A percentile compares a stretch with the other conserved stretches of the same genome.
These are phyloP conservation scores for Penicillium cataractarum DNA, from an alignment of 495 filamentous ascomycete species.

Conservation along the genomic window DNA sequence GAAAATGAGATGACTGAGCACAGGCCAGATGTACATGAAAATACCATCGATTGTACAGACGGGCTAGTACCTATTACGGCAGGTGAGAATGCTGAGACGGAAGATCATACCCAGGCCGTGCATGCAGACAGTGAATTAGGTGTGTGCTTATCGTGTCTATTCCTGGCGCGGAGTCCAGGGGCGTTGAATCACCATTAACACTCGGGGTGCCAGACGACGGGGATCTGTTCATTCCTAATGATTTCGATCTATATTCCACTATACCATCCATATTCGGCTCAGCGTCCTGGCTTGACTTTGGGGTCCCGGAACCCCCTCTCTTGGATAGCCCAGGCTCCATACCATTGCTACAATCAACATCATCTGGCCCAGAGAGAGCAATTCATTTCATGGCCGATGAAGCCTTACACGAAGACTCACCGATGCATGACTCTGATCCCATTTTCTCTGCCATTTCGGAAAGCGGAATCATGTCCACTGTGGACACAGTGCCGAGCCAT, in stretches of 20 bases:
- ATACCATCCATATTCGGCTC: not conserved
- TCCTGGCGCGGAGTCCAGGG: not conserved
- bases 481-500: not conserved
- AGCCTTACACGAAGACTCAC: not conserved
- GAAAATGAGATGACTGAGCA: conserved; percentile 11
- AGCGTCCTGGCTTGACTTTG: not conserved
- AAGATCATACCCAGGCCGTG: too few relatives aligned
- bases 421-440: not conserved
- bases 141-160: not conserved
- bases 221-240: not conserved
- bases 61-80: not conserved
- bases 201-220: not conserved
- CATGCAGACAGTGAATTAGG: not conserved
- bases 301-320: not conserved
- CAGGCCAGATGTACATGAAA: not conserved
- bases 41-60: not conserved
- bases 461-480: not conserved
- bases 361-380: not conserved
- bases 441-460: not conserved
- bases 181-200: too few relatives aligned
- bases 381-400: not conserved
- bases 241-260: not conserved
- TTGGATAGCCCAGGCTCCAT: not conserved
- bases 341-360: not conserved
- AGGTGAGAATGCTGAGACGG: not conserved